phyloP scores from a whole-genome alignment of 2,329 filamentous ascomycete genomes.

The Clarireedia monteithiana region DNA sequence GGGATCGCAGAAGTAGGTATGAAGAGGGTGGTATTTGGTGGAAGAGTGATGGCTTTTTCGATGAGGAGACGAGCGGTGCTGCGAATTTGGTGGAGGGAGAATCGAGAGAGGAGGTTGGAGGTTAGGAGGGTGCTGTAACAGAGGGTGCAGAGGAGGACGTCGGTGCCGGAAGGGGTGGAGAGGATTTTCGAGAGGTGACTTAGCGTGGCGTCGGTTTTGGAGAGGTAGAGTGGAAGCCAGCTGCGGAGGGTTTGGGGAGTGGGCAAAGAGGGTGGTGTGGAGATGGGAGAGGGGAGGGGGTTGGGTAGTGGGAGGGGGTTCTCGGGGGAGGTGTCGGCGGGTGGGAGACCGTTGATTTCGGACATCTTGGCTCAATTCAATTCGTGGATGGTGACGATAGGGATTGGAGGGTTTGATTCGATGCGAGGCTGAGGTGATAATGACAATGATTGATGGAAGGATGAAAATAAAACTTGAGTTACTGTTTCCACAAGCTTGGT shows the following conservation, averaged over 20 bases:
- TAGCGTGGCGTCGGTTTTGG: slow-evolving; percentile 31
- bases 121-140: slow-evolving; percentile 58
- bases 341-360: slow-evolving; percentile 18
- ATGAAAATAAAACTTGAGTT: no score
- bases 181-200: slow-evolving; percentile 54
- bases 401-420: neutral
- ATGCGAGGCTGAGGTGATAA: neutral
- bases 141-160: slow-evolving; percentile 59
- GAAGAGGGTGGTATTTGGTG: slow-evolving; percentile 41
- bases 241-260: slow-evolving; percentile 17
- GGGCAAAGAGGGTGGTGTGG: slow-evolving; percentile 14
- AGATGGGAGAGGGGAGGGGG: slow-evolving; percentile 10
- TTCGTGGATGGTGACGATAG: neutral
- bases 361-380: slow-evolving; percentile 16
- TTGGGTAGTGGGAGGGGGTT: slow-evolving; percentile 12
- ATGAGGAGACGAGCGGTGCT: slow-evolving; percentile 44
- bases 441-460: no score
- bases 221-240: slow-evolving; percentile 29
- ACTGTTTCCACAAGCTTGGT: no score
- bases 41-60: slow-evolving; percentile 44
- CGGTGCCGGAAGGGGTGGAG: slow-evolving; percentile 60
- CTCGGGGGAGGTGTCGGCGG: slow-evolving; percentile 17
- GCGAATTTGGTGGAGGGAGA: slow-evolving; percentile 51
- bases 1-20: slow-evolving; percentile 23
- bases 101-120: slow-evolving; percentile 41